A percentile compares a stretch with the other conserved stretches of the same genome.
phyloP scores from a whole-genome alignment of 73 alveolate species.

The Diophrys appendiculata region DNA sequence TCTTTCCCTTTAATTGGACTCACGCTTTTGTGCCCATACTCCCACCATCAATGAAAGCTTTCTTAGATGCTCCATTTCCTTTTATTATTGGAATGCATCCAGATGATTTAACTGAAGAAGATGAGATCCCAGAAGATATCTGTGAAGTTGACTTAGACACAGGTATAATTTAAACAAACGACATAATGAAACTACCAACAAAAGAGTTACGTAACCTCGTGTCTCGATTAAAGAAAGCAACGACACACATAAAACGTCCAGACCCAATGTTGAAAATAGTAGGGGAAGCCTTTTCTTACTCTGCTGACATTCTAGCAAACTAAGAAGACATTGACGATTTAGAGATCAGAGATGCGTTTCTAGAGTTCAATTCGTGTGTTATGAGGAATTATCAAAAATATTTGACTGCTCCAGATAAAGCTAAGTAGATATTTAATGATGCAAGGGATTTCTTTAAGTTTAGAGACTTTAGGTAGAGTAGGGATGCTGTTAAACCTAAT shows the following conservation, averaged over 20 bases:
- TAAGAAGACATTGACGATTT: constrained; percentile 29
- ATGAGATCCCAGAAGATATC: constrained; percentile 73
- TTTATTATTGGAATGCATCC: constrained; percentile 58
- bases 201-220: constrained; percentile 49
- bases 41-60: constrained; percentile 61
- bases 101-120: constrained; percentile 19
- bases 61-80: constrained; percentile 71
- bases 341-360: constrained; percentile 70
- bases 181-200: constrained; percentile 51
- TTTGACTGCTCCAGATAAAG: constrained; percentile 62
- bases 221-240: constrained; percentile 27
- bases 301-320: constrained; percentile 7
- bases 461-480: constrained; percentile 38
- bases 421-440: constrained; percentile 52
- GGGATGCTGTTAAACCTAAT: constrained; percentile 51
- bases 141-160: constrained; percentile 58
- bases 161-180: constrained; percentile 45
- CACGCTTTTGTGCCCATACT: constrained; percentile 67
- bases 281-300: constrained; percentile 52
- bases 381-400: constrained; percentile 60
- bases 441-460: constrained; percentile 71
- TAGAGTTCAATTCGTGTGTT: constrained; percentile 53
- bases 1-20: constrained; percentile 71
- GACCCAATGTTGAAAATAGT: constrained; percentile 37
- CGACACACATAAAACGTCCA: background rate